Conservation (phyloP, 1,284 basidiomycete species). For the Puccinia sorghi region DNA sequence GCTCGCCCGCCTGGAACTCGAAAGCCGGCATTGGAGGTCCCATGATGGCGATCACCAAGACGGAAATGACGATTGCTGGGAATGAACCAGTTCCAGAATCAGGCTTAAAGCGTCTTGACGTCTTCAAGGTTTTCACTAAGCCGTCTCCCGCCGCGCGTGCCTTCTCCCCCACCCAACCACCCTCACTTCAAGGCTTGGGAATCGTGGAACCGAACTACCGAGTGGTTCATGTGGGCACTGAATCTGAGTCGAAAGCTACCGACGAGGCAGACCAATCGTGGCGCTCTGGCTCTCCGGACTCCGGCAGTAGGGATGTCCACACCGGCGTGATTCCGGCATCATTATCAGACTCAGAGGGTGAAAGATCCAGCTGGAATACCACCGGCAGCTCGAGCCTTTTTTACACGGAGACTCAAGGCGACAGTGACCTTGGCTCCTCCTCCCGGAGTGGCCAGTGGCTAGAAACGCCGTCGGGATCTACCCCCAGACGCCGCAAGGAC, state of each 20-base stretch:
- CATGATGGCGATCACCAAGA: slow-evolving; percentile 35
- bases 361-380: slow-evolving; percentile 48
- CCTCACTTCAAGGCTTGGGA: slow-evolving; percentile 34
- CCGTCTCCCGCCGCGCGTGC: background rate
- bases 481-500: slow-evolving; percentile 33
- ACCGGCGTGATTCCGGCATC: slow-evolving; percentile 9
- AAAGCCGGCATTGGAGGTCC: slow-evolving; percentile 35
- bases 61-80: slow-evolving; percentile 17
- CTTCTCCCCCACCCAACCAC: background rate
- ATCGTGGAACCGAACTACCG: slow-evolving; percentile 29
- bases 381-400: slow-evolving; percentile 46
- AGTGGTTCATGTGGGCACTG: slow-evolving; percentile 22
- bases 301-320: slow-evolving; percentile 1
- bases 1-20: slow-evolving; percentile 30
- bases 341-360: slow-evolving; percentile 20
- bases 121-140: slow-evolving; percentile 38
- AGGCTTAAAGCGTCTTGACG: slow-evolving; percentile 36
- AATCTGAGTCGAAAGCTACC: background rate
- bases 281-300: slow-evolving; percentile 6
- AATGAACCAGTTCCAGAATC: background rate
- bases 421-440: slow-evolving; percentile 31
- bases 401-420: slow-evolving; percentile 45
- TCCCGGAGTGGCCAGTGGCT: slow-evolving; percentile 37
- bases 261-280: background rate
- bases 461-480: slow-evolving; percentile 33